Evolutionary conservation across 2,329 filamentous ascomycete species (phyloP).

Genomic region (Onygenales sp.): DNA sequence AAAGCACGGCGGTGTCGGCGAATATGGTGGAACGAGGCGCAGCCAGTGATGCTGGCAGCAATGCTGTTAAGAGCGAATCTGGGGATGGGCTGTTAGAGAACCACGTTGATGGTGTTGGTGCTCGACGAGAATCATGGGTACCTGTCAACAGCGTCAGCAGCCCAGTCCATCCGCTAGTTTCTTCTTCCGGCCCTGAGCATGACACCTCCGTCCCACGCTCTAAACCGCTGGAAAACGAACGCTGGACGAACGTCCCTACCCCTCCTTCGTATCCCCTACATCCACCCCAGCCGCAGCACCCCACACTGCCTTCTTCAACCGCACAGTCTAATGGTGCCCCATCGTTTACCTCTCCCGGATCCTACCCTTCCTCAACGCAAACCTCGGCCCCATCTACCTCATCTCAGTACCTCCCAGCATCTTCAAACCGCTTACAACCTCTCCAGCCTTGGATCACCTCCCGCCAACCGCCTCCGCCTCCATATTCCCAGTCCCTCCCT

Average conservation of each 20-base stretch:
- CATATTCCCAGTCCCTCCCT: slow-evolving; percentile 12
- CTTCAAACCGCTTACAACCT: slow-evolving; percentile 28
- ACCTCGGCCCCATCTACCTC: slow-evolving; percentile 16
- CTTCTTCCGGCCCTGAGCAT: background rate
- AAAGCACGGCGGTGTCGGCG: slow-evolving; percentile 16
- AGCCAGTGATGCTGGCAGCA: slow-evolving; percentile 31
- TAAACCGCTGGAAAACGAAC: slow-evolving; percentile 6
- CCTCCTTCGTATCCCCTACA: slow-evolving; percentile 16
- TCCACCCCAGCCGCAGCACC: slow-evolving; percentile 24
- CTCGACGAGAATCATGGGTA: slow-evolving; percentile 33
- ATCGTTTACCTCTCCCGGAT: slow-evolving; percentile 20
- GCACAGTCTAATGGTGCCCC: slow-evolving; percentile 19
- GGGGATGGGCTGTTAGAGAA: slow-evolving; percentile 22
- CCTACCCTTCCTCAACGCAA: slow-evolving; percentile 14
- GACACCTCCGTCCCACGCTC: background rate
- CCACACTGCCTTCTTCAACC: slow-evolving; percentile 15
- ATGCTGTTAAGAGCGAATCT: slow-evolving; percentile 31
- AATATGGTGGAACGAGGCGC: slow-evolving; percentile 22
- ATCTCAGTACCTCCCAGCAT: slow-evolving; percentile 14
- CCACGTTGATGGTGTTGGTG: slow-evolving; percentile 20
- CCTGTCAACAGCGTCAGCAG: slow-evolving; percentile 24
- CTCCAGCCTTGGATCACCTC: slow-evolving; percentile 29
- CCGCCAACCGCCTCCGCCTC: slow-evolving; percentile 17
- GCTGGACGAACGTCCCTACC: slow-evolving; percentile 6
- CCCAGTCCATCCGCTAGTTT: slow-evolving; percentile 10